Evolutionary conservation across 2,329 filamentous ascomycete genomes (phyloP).

Genomic region (Stachybotrys chartarum): DNA sequence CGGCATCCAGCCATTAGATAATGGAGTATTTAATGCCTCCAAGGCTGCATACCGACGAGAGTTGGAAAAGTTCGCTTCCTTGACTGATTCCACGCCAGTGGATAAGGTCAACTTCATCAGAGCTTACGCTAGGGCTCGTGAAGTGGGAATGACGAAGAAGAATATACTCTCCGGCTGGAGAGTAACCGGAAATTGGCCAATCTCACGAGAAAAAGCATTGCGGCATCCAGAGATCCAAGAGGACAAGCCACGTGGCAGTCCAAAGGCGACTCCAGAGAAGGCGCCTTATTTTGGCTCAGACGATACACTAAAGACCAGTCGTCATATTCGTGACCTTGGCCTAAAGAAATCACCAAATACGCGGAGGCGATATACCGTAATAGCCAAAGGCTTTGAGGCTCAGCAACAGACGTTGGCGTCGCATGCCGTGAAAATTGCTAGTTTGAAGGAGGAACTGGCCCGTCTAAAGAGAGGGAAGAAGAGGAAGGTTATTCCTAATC

Average conservation of each 20-base stretch:
- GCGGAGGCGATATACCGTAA: neutral
- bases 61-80: neutral
- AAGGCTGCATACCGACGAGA: conserved; percentile 5
- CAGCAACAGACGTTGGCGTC: neutral
- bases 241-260: conserved; percentile 2
- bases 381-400: conserved; percentile 1
- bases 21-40: conserved; percentile 3
- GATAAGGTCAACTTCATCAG: neutral
- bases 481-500: conserved; percentile 6
- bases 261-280: conserved; percentile 5
- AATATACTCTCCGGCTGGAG: conserved; percentile 8
- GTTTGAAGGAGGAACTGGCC: conserved; percentile 6
- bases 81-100: conserved; percentile 4
- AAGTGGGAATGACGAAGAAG: conserved; percentile 5
- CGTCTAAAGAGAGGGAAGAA: conserved; percentile 6
- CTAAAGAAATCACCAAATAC: neutral
- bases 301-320: conserved; percentile 5
- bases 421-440: conserved; percentile 1
- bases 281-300: conserved; percentile 4
- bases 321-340: conserved; percentile 3
- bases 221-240: conserved; percentile 5
- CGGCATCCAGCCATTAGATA: conserved; percentile 3
- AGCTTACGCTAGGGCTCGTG: conserved; percentile 5
- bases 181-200: conserved; percentile 6
- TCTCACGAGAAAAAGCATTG: conserved; percentile 4